Percentiles rank a stretch among this genome's conserved stretches.
These are phyloP conservation scores for Acacia confusa DNA, from an alignment of 306 rosid genomes.

Conservation along the genomic window DNA sequence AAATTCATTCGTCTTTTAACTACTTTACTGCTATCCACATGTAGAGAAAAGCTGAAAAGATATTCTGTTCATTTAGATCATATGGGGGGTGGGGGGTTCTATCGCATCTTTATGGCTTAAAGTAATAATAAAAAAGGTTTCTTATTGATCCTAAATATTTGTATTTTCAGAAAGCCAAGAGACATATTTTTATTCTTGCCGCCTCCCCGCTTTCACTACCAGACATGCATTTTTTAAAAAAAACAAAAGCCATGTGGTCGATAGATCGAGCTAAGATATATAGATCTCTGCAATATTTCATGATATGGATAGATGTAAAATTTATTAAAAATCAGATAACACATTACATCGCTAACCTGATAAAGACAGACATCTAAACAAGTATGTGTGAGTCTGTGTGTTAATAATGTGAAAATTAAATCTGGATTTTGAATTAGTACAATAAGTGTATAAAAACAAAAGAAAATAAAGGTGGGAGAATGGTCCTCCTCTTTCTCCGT, in stretches of 20 bases:
- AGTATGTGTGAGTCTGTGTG: neutral
- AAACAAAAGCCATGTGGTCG: neutral
- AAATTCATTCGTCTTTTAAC: neutral
- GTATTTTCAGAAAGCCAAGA: neutral
- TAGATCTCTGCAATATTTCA: too few relatives aligned
- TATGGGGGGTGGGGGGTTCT: neutral
- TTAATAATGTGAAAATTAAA: neutral
- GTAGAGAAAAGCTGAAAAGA: neutral
- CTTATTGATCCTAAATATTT: too few relatives aligned
- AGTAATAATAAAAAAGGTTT: neutral
- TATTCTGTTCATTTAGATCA: neutral
- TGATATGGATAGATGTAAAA: too few relatives aligned
- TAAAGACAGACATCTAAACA: neutral
- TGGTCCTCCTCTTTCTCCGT: neutral
- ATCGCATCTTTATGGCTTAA: neutral
- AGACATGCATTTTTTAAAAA: neutral
- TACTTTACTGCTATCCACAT: neutral
- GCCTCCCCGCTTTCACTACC: neutral
- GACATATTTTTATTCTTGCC: neutral
- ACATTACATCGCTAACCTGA: neutral
- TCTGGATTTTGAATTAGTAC: neutral
- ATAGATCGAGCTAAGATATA: neutral
- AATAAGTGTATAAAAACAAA: neutral
- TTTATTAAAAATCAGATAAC: neutral
- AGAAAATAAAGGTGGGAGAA: neutral